Conservation (phyloP, 768 basidiomycete species). For the Collybia nuda region DNA sequence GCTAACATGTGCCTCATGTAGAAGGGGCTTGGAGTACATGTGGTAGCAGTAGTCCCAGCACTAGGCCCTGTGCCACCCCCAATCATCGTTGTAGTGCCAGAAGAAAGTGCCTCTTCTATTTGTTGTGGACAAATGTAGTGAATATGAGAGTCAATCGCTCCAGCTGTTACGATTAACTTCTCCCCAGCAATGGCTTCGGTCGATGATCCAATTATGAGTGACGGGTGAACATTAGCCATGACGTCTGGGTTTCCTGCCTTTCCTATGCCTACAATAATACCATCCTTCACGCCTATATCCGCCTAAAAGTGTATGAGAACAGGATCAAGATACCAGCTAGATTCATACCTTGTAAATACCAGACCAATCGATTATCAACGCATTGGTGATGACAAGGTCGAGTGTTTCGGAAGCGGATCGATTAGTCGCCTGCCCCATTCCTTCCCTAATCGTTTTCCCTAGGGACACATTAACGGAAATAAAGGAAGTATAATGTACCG, state of each 20-base stretch:
- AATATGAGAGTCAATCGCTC: conserved; percentile 87
- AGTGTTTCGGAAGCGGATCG: conserved; percentile 64
- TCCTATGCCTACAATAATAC: conserved; percentile 82
- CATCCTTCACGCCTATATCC: conserved; percentile 89
- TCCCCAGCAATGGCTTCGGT: conserved; percentile 98
- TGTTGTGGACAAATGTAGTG: conserved; percentile 97
- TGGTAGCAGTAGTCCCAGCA: conserved; percentile 89
- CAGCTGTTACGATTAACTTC: conserved; percentile 90
- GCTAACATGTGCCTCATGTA: conserved; percentile 90
- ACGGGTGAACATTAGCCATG: conserved; percentile 75
- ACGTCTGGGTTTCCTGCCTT: conserved; percentile 97
- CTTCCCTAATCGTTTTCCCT: conserved; percentile 94
- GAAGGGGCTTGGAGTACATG: conserved; percentile 88
- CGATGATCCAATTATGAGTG: conserved; percentile 81
- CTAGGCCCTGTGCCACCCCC: conserved; percentile 96
- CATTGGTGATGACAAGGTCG: conserved; percentile 94
- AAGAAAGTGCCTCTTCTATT: conserved; percentile 78
- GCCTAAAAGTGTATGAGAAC: conserved; percentile 49
- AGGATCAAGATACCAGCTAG: background rate
- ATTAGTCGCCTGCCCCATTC: conserved; percentile 91
- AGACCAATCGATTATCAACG: conserved; percentile 90
- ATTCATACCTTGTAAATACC: conserved; percentile 85
- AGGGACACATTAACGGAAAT: conserved; percentile 3
- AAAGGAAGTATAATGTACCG: background rate
- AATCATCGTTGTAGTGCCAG: conserved; percentile 90